Evolutionary conservation across 2,329 filamentous ascomycete species (phyloP).

Genomic region (Fusarium graminum): DNA sequence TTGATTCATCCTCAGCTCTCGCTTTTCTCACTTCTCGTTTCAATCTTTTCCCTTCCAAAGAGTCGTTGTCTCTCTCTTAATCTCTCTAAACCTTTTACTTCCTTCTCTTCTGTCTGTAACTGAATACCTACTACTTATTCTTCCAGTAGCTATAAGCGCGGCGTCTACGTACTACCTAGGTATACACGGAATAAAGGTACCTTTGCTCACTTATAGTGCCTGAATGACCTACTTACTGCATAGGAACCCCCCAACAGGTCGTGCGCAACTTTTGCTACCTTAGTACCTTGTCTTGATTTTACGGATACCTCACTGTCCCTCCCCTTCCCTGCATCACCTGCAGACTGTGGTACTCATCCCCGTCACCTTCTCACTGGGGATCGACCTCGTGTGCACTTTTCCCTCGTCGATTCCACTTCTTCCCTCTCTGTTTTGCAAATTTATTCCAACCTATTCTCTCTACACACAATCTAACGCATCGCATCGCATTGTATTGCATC

Average conservation of each 20-base stretch:
- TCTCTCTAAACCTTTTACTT: neutral
- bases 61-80: neutral
- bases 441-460: conserved; percentile 16
- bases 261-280: neutral
- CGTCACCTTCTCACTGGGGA: conserved; percentile 22
- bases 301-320: conserved; percentile 7
- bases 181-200: neutral
- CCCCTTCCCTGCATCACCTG: conserved; percentile 22
- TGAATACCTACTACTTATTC: too few species aligned
- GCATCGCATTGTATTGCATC: conserved; percentile 10
- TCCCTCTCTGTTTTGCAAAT: conserved; percentile 23
- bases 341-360: conserved; percentile 6
- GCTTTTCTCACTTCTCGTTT: conserved; percentile 4
- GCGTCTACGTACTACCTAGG: too few species aligned
- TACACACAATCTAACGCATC: conserved; percentile 21
- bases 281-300: neutral
- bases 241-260: conserved; percentile 1
- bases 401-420: conserved; percentile 35
- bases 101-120: neutral
- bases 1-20: neutral
- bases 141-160: too few species aligned
- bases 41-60: neutral
- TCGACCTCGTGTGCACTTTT: conserved; percentile 41
- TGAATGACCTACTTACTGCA: too few species aligned
- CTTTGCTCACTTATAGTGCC: neutral